Evolutionary conservation across 257 asterid genomes (phyloP).

Genomic region (Solanum chmielewskii): DNA sequence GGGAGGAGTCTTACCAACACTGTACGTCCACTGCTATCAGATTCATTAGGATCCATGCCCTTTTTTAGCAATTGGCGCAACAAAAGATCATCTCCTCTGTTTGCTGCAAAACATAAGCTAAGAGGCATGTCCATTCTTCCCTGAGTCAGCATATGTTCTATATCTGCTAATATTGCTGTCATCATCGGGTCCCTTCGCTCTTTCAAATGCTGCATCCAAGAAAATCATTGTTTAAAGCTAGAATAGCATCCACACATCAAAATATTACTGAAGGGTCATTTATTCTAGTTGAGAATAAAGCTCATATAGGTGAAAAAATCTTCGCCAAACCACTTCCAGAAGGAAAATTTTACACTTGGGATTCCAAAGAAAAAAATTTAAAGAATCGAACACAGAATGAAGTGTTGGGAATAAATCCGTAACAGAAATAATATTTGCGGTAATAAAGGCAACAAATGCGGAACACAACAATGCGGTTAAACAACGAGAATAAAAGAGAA

Average conservation of each 20-base stretch:
- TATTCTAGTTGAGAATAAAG: background rate
- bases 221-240: background rate
- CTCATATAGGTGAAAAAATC: background rate
- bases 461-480: no score
- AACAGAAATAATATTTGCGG: no score
- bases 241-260: background rate
- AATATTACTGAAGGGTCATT: background rate
- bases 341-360: background rate
- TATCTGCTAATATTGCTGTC: slow-evolving; percentile 42
- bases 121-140: slow-evolving; percentile 82
- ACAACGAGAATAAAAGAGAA: no score
- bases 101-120: slow-evolving; percentile 79
- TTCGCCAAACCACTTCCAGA: background rate
- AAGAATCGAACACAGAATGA: background rate
- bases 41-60: slow-evolving; percentile 64
- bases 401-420: no score
- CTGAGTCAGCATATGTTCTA: slow-evolving; percentile 67
- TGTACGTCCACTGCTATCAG: slow-evolving; percentile 45
- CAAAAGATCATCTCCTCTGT: slow-evolving; percentile 56
- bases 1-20: slow-evolving; percentile 38
- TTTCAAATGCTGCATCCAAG: slow-evolving; percentile 48
- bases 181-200: slow-evolving; percentile 37
- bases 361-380: no score
- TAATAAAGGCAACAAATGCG: no score
- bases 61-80: slow-evolving; percentile 54